These are phyloP conservation scores for Picochlorum sp. DNA, from an alignment of 139 green algal genomes.

Conservation along the genomic window DNA sequence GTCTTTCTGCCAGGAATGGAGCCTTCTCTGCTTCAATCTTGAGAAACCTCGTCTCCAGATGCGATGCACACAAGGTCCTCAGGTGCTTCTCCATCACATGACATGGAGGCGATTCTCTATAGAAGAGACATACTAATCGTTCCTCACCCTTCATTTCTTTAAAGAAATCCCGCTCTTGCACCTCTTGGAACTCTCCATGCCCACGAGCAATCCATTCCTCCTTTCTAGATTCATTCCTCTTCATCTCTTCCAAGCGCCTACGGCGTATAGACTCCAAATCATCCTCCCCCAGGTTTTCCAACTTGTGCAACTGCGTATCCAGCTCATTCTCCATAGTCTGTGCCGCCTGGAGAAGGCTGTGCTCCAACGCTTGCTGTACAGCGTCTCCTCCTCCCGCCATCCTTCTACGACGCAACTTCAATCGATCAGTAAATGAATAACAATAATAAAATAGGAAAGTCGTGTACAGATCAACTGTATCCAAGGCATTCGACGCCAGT, in stretches of 20 bases:
- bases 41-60: constrained; percentile 85
- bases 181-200: constrained; percentile 82
- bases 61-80: constrained; percentile 9
- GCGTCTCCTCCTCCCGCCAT: background rate
- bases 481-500: too few relatives aligned
- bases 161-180: constrained; percentile 91
- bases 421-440: too few relatives aligned
- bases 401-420: too few relatives aligned
- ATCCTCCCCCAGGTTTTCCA: constrained; percentile 85
- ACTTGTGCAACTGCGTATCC: constrained; percentile 68
- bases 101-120: constrained; percentile 76
- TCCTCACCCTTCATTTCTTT: constrained; percentile 86
- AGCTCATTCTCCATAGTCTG: constrained; percentile 76
- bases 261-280: constrained; percentile 75
- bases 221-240: constrained; percentile 51
- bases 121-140: constrained; percentile 88
- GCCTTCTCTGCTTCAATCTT: constrained; percentile 93
- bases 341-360: constrained; percentile 40
- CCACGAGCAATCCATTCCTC: constrained; percentile 78
- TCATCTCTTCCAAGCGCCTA: constrained; percentile 50
- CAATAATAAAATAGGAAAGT: too few relatives aligned
- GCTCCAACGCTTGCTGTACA: constrained; percentile 25
- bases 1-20: constrained; percentile 75
- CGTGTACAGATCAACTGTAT: too few relatives aligned
- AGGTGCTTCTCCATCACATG: constrained; percentile 61